A percentile compares a stretch with the other conserved stretches of the same genome.
phyloP scores from a whole-genome alignment of 768 basidiomycete genomes.

The Suillus cothurnatus region DNA sequence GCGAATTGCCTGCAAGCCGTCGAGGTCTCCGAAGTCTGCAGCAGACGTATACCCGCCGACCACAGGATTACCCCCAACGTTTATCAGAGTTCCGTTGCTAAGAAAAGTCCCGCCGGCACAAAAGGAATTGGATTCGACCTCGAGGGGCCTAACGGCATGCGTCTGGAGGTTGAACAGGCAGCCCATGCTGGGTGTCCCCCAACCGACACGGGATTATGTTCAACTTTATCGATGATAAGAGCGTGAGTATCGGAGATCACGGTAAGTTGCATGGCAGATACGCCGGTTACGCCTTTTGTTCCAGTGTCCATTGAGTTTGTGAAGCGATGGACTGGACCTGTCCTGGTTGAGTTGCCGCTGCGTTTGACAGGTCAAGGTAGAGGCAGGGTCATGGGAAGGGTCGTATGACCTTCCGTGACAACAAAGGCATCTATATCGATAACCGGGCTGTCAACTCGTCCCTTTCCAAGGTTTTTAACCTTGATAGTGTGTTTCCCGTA shows the following conservation, averaged over 20 bases:
- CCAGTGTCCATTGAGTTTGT: conserved; percentile 52
- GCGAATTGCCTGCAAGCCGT: conserved; percentile 75
- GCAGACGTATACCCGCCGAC: conserved; percentile 62
- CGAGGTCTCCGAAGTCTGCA: conserved; percentile 73
- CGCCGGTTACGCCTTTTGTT: conserved; percentile 69
- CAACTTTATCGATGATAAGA: conserved; percentile 81
- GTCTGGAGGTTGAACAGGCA: conserved; percentile 71
- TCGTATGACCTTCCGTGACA: conserved; percentile 49
- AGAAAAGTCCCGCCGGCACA: conserved; percentile 83
- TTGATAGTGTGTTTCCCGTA: conserved; percentile 61
- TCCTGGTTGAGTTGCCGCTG: neutral
- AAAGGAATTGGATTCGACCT: conserved; percentile 79
- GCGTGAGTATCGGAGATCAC: conserved; percentile 71
- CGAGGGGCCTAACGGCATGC: conserved; percentile 60
- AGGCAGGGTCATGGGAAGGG: neutral
- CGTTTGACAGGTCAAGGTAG: conserved; percentile 1
- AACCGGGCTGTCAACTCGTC: conserved; percentile 38
- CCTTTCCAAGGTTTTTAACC: conserved; percentile 56
- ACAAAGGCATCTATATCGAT: conserved; percentile 70
- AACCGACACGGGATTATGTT: conserved; percentile 78
- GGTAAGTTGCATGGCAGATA: conserved; percentile 76
- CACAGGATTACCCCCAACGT: conserved; percentile 82
- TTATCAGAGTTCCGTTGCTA: conserved; percentile 74
- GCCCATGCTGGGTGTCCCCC: conserved; percentile 82
- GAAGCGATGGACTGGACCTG: neutral